These are phyloP conservation scores for Lepidopterella palustris DNA, from an alignment of 495 filamentous ascomycete species.

Conservation along the genomic window DNA sequence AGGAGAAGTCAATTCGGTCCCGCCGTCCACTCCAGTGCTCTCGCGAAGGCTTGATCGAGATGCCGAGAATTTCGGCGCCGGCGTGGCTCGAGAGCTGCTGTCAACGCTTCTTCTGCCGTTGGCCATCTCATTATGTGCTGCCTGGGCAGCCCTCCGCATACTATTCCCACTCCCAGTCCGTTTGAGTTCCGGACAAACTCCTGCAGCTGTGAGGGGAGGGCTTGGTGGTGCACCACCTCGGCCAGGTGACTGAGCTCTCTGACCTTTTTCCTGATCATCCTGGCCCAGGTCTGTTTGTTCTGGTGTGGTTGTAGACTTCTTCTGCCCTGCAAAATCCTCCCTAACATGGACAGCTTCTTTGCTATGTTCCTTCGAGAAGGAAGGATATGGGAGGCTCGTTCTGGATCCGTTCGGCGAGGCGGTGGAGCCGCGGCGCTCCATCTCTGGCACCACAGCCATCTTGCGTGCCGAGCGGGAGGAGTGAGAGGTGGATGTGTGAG, in stretches of 20 bases:
- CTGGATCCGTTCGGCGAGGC: conserved; percentile 34
- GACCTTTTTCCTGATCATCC: conserved; percentile 20
- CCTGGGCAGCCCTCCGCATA: conserved; percentile 33
- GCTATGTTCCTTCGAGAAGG: conserved; percentile 83
- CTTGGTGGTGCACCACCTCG: conserved; percentile 46
- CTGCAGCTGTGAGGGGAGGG: conserved; percentile 57
- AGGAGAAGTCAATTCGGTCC: conserved; percentile 24
- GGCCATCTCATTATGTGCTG: conserved; percentile 38
- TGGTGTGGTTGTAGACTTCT: conserved; percentile 60
- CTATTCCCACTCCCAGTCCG: conserved; percentile 43
- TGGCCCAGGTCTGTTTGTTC: conserved; percentile 68
- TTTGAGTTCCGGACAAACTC: conserved; percentile 45
- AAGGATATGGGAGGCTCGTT: conserved; percentile 71
- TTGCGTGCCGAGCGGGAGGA: conserved; percentile 15
- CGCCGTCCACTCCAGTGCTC: conserved; percentile 17
- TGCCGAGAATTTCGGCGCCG: conserved; percentile 31
- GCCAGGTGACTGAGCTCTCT: neutral
- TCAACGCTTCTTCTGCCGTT: conserved; percentile 39
- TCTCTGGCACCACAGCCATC: conserved; percentile 36
- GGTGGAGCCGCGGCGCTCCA: conserved; percentile 34
- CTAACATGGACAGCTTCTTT: conserved; percentile 66
- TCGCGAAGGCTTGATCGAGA: conserved; percentile 31
- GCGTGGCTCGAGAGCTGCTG: conserved; percentile 19
- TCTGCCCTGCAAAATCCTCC: conserved; percentile 46
- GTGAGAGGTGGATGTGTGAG: conserved; percentile 11